These are phyloP conservation scores for Fusarium sp. DNA, from an alignment of 2,329 filamentous ascomycete genomes.

Conservation along the genomic window DNA sequence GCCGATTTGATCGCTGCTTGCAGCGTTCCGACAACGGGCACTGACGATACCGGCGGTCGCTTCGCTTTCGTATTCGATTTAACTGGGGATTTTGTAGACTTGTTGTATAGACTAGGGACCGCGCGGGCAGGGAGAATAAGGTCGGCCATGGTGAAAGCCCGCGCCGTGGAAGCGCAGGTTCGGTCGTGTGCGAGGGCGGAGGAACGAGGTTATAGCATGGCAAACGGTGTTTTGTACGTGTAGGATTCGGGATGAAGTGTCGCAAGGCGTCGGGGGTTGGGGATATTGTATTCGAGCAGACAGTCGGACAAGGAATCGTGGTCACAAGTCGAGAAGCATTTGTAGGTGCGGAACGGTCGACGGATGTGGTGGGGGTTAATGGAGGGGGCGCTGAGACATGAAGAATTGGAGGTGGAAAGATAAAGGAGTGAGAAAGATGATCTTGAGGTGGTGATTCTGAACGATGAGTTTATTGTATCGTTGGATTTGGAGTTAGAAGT, in stretches of 20 bases:
- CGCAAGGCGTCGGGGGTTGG: background rate
- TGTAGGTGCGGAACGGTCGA: conserved; percentile 19
- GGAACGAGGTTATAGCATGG: conserved; percentile 25
- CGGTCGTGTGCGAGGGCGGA: conserved; percentile 8
- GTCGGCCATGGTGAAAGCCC: conserved; percentile 38
- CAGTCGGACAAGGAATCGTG: conserved; percentile 12
- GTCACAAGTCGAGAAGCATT: conserved; percentile 23
- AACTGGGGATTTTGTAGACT: conserved; percentile 13
- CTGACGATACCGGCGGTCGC: conserved; percentile 20
- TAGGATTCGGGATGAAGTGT: background rate
- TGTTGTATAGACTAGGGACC: conserved; percentile 33
- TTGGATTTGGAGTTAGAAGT: background rate
- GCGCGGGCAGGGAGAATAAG: conserved; percentile 39
- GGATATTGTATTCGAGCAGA: background rate
- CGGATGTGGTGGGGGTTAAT: conserved; percentile 25
- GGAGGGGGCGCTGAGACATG: conserved; percentile 23
- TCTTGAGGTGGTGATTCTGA: background rate
- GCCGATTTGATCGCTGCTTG: conserved; percentile 50
- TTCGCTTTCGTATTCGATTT: conserved; percentile 40
- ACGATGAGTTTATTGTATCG: conserved; percentile 16
- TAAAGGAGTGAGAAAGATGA: background rate
- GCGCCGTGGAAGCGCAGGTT: conserved; percentile 10
- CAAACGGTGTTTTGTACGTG: background rate
- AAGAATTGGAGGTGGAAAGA: background rate
- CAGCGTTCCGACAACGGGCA: conserved; percentile 37